Evolutionary conservation across 2,329 filamentous ascomycete genomes (phyloP), one percentile per base, ranked within the genome.

Genomic region (Clarireedia sp.): DNA sequence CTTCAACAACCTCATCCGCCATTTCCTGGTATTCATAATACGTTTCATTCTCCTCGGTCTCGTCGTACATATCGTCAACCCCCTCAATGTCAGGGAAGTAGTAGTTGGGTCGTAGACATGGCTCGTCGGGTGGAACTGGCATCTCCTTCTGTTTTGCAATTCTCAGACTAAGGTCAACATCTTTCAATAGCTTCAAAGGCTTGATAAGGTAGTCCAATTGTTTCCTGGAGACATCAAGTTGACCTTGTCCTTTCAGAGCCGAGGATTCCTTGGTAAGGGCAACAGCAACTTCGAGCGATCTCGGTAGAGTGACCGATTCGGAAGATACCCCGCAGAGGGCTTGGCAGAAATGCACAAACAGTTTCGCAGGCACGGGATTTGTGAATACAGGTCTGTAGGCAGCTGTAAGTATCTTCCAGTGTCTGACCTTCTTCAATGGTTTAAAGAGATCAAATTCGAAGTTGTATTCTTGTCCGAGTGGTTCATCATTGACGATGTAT

Each of bases 271-370:
- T 55, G 3, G 26, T 41, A 38, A 55, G 48, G 5, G 17, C 54
- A 29, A 55, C 29, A 16, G 40, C 14, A 12, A 55, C 38, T 24
- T 55, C 33, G 12, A 51, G 12, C 46, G 54, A 45, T 17, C 48
- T 46, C 36, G 29, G 37, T 14, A 40, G 46, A 5, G n/a, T 17
- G 17, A 37, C 33, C 9, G 24, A 10, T 36, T 38, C 23, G 16
- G 38, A 48, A 3, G 46, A 38, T n/a, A 23, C 23, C 43, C 17
- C 14, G 26, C 36, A 50, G 16, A 55, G 10, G 3, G 40, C 41
- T 26, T 55, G 54, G 33, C 54, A 55, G 33, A 55, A 55, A n/a
- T 55, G 48, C 41, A 55, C 54, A 33, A 55, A 55, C 16, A 40
- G 38, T 19, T 45, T 55, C 21, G 54, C 19, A 14, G 54, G 54